A percentile compares a stretch with the other conserved stretches of the same genome.
phyloP scores from a whole-genome alignment of 345 rosid species.

The Zanthoxylum bungeanum region DNA sequence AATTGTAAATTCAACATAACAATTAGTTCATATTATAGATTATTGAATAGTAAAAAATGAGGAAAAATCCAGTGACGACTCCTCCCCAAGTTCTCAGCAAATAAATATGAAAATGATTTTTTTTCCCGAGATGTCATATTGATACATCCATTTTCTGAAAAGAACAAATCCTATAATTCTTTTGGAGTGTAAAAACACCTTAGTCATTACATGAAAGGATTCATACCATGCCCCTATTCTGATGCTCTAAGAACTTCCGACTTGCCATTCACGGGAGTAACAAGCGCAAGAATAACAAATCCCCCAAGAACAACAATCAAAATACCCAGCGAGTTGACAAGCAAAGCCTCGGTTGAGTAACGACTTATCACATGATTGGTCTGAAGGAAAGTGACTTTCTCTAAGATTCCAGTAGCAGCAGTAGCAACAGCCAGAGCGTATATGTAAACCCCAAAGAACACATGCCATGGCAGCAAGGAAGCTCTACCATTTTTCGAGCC shows the following conservation, averaged over 20 bases:
- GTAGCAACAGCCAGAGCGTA: constrained; percentile 75
- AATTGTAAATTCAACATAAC: too few species aligned
- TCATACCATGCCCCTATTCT: constrained; percentile 35
- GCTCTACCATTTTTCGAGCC: constrained; percentile 74
- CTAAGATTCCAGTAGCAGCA: constrained; percentile 69
- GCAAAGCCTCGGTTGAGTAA: constrained; percentile 70
- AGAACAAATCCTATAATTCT: constrained; percentile 1
- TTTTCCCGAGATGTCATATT: background rate
- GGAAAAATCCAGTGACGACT: background rate
- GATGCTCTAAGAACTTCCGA: constrained; percentile 35
- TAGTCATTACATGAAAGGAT: background rate
- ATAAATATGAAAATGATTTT: too few species aligned
- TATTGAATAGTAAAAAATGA: background rate
- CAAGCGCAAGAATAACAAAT: constrained; percentile 64
- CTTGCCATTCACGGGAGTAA: constrained; percentile 54
- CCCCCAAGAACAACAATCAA: constrained; percentile 72
- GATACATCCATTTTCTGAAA: background rate
- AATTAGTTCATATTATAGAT: too few species aligned
- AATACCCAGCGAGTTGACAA: constrained; percentile 73
- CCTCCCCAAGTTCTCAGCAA: too few species aligned
- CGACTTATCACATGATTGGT: constrained; percentile 60
- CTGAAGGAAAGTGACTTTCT: constrained; percentile 86
- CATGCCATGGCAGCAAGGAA: constrained; percentile 79
- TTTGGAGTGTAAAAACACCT: background rate
- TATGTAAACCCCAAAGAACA: constrained; percentile 77